Percentiles rank a stretch among this genome's conserved stretches.
phyloP scores from a whole-genome alignment of 106 monocot genomes.

The Dactylorhiza incarnata region DNA sequence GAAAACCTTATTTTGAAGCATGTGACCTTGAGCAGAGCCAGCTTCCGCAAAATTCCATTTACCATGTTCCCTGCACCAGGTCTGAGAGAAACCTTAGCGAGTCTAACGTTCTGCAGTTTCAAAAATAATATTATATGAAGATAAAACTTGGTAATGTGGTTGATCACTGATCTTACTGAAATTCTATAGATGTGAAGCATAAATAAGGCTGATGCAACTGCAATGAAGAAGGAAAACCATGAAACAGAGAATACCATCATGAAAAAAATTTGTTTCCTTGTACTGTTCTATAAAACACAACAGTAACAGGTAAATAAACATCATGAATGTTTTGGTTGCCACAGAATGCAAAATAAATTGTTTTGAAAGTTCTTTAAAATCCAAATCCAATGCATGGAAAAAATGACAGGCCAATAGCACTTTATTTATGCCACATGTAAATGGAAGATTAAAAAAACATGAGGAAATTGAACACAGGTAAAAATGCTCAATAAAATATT shows the following conservation, averaged over 20 bases:
- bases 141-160: background rate
- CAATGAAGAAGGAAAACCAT: background rate
- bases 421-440: background rate
- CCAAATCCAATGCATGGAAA: background rate
- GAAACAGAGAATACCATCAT: background rate
- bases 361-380: background rate
- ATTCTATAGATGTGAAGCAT: background rate
- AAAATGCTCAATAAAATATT: too few relatives aligned
- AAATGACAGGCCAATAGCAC: background rate
- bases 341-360: background rate
- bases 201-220: background rate
- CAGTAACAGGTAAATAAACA: background rate
- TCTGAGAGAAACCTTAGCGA: constrained; percentile 85
- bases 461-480: too few relatives aligned
- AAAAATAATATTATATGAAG: constrained; percentile 12
- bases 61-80: constrained; percentile 98
- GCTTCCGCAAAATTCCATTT: constrained; percentile 81
- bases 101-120: constrained; percentile 77
- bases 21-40: constrained; percentile 62
- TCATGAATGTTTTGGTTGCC: background rate
- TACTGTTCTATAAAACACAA: background rate
- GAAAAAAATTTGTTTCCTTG: background rate
- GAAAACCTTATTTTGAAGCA: constrained; percentile 1
- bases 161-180: background rate
- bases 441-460: background rate